phyloP scores from a whole-genome alignment of 306 rosid genomes.

The Dalbergia cultrata region DNA sequence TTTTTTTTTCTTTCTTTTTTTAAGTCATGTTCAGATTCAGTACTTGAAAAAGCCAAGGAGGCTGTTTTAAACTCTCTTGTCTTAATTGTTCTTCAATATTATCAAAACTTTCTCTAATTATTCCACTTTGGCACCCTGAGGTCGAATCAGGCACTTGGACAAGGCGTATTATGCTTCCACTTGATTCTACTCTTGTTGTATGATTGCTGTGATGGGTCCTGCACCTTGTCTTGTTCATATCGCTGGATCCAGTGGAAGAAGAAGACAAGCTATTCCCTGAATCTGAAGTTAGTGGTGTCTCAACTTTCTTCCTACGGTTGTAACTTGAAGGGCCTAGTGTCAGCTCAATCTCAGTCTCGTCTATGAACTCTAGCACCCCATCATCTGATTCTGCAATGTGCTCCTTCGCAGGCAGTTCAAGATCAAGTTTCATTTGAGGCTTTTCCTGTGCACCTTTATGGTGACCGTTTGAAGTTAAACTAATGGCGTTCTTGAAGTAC shows the following conservation, averaged over 20 bases:
- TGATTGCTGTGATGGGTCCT: conserved; percentile 40
- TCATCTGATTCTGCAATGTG: conserved; percentile 57
- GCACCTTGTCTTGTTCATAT: conserved; percentile 61
- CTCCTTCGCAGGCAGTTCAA: conserved; percentile 71
- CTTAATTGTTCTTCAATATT: conserved; percentile 61
- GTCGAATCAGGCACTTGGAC: conserved; percentile 49
- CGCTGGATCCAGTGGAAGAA: conserved; percentile 86
- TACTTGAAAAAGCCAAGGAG: conserved; percentile 89
- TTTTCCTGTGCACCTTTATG: conserved; percentile 46
- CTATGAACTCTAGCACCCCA: conserved; percentile 62
- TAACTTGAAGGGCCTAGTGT: conserved; percentile 90
- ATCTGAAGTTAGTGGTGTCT: conserved; percentile 69
- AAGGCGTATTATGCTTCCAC: conserved; percentile 48
- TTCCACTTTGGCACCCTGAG: conserved; percentile 48
- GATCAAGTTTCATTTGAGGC: conserved; percentile 62
- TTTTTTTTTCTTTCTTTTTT: background rate
- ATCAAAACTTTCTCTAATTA: conserved; percentile 53
- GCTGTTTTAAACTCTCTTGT: conserved; percentile 73
- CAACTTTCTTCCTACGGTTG: conserved; percentile 65
- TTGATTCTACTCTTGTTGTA: conserved; percentile 48
- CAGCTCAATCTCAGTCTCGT: conserved; percentile 82
- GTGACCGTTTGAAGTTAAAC: conserved; percentile 53
- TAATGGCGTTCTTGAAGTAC: conserved; percentile 57
- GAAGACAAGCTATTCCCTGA: conserved; percentile 84
- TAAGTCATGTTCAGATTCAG: conserved; percentile 86